Percentiles rank a stretch among this genome's conserved stretches.
phyloP scores from a whole-genome alignment of 2,329 filamentous ascomycete genomes.

The Teratosphaeria epicoccoides region DNA sequence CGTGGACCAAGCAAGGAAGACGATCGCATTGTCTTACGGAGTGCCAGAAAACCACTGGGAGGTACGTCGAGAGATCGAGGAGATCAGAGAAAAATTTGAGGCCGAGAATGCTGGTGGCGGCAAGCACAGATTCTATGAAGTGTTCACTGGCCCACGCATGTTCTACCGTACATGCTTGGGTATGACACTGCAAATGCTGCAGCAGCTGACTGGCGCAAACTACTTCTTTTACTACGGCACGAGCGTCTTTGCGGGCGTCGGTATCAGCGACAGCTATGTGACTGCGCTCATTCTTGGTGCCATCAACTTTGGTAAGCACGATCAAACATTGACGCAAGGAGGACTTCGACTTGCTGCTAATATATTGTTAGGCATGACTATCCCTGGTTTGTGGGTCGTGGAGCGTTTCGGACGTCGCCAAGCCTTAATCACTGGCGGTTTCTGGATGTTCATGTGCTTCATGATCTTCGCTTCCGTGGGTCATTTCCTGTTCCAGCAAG shows the following conservation, averaged over 20 bases:
- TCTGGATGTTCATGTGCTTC: slow-evolving; percentile 49
- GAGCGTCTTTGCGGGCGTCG: slow-evolving; percentile 33
- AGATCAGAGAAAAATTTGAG: slow-evolving; percentile 47
- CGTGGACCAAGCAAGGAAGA: slow-evolving; percentile 40
- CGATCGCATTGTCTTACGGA: slow-evolving; percentile 46
- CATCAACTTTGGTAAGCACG: slow-evolving; percentile 38
- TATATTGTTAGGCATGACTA: slow-evolving; percentile 25
- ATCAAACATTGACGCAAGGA: neutral
- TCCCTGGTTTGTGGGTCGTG: slow-evolving; percentile 38
- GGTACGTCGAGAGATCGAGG: slow-evolving; percentile 42
- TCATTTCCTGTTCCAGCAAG: slow-evolving; percentile 30
- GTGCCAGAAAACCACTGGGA: slow-evolving; percentile 45
- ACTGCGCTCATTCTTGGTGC: slow-evolving; percentile 39
- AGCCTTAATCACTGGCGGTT: slow-evolving; percentile 34
- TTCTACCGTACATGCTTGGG: slow-evolving; percentile 53
- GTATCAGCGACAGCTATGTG: slow-evolving; percentile 26
- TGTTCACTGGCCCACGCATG: slow-evolving; percentile 57
- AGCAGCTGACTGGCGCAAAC: slow-evolving; percentile 59
- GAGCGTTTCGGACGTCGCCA: slow-evolving; percentile 37
- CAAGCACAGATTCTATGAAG: slow-evolving; percentile 53
- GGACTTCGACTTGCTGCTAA: neutral
- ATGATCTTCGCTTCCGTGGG: slow-evolving; percentile 41
- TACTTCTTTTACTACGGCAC: slow-evolving; percentile 51
- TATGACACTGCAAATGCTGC: slow-evolving; percentile 52
- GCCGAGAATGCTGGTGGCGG: slow-evolving; percentile 39